Percentiles rank a stretch among this genome's conserved stretches.
Evolutionary conservation across 441 rosid genomes (phyloP).

Genomic region (Gossypium davidsonii): DNA sequence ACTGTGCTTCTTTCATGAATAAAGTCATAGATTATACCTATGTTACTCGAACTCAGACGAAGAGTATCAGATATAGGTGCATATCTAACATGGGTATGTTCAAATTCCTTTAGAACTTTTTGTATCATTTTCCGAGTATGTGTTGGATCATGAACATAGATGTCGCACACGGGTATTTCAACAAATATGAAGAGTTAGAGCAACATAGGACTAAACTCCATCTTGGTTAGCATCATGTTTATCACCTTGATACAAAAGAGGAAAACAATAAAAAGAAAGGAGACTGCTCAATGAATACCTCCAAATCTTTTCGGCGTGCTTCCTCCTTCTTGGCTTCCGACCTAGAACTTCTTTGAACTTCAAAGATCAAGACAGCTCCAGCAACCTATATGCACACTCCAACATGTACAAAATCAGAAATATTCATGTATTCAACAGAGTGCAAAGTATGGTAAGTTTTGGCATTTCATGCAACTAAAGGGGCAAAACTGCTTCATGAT

Average conservation of each 20-base stretch:
- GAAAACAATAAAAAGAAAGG: conserved; percentile 1
- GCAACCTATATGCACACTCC: conserved; percentile 48
- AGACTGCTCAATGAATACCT: conserved; percentile 35
- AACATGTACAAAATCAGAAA: not conserved
- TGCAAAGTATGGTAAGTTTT: not conserved
- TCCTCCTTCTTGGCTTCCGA: conserved; percentile 92
- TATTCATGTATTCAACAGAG: not conserved
- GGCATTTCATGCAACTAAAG: conserved; percentile 6
- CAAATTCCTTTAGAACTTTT: not conserved
- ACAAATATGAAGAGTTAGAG: not conserved
- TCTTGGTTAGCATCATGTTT: not conserved
- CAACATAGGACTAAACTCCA: not conserved
- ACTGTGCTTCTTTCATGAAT: not conserved
- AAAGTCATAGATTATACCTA: not conserved
- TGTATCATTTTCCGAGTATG: not conserved
- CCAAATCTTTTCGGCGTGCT: conserved; percentile 59
- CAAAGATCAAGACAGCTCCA: conserved; percentile 69
- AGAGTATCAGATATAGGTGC: not conserved
- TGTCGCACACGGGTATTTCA: not conserved
- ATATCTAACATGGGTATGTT: not conserved
- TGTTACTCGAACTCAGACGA: not conserved
- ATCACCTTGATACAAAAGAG: not conserved
- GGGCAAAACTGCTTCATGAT: not conserved
- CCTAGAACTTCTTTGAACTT: conserved; percentile 85
- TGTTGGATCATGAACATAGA: not conserved